Base-by-base conservation (phyloP, 2,329 filamentous ascomycete genomes). In the Emmonsia crescens region DNA sequence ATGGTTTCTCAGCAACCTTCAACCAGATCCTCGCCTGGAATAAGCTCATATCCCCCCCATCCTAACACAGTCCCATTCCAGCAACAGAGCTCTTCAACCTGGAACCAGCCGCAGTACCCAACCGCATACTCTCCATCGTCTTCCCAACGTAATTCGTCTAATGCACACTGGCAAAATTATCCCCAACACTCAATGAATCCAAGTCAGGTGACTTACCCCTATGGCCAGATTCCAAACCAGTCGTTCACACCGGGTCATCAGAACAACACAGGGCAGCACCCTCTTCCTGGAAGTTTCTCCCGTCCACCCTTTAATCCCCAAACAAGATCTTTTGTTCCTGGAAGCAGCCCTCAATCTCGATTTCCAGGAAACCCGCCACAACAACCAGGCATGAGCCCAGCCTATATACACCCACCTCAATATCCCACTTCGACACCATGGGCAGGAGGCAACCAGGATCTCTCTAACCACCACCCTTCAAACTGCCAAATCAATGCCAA, bases 261-360 rank as follows among this genome's bases (percentile, higher is more conserved):
- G 64, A 89, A 89, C 68, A 84, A 86, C 9, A 86, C 89, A 73
- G 84, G 83, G 62, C 88, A 91, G 70, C 90, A 96, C 72, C 89
- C 90, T 5, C 85, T 95, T 61, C 89, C 91, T 16, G 90, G 90
- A 42, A 94, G 88, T 75, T 95, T 85, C 71, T 90, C 89, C 70
- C 83, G 91, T 62, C 89, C 91, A 68, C 85, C 88, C 14, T 96
- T 97, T 78, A 96, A 96, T 71, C 93, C 92, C 0, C 92, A 96
- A 76, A 96, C 89, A 19, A 89, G 96, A 70, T 89, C 92, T 0
- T 96, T 97, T 74, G 84, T 96, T 29, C 93, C 93, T 1, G 81
- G 80, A 59, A 79, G 83, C 51, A 67, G 69, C 38, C 64, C 72
- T 42, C 64, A 69, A 16, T 60, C 66, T 14, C 73, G 74, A 57